A percentile compares a stretch with the other conserved stretches of the same genome.
Evolutionary conservation across 169 alveolate genomes (phyloP).

Genomic region (Cryptosporidium ubiquitum): DNA sequence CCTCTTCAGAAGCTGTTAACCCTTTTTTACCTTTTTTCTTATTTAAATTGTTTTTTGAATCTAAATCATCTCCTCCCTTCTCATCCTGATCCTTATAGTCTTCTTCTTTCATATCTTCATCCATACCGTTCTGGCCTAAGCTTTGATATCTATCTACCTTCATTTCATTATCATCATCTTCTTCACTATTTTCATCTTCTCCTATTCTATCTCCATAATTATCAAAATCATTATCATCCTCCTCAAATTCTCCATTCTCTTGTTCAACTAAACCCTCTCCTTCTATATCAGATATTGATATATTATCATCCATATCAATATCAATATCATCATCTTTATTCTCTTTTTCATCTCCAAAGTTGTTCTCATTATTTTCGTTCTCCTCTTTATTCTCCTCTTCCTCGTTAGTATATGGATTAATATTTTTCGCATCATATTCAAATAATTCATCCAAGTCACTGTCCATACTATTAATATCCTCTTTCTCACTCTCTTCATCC

Average conservation of each 20-base stretch:
- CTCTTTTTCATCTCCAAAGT: constrained; percentile 69
- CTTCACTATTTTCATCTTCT: background rate
- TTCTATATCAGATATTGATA: background rate
- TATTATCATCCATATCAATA: constrained; percentile 63
- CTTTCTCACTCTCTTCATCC: constrained; percentile 61
- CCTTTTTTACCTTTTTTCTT: constrained; percentile 2
- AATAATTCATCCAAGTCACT: constrained; percentile 71
- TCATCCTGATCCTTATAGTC: constrained; percentile 26
- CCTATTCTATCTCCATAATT: background rate
- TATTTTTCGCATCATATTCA: constrained; percentile 75
- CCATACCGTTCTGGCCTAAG: background rate
- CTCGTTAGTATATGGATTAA: constrained; percentile 3
- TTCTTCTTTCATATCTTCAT: constrained; percentile 14
- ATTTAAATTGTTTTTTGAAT: background rate
- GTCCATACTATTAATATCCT: constrained; percentile 40
- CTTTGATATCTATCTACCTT: background rate
- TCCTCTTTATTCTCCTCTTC: constrained; percentile 81
- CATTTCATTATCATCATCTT: constrained; percentile 14
- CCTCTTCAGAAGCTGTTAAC: constrained; percentile 7
- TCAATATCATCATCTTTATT: constrained; percentile 61
- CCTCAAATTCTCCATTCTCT: constrained; percentile 72
- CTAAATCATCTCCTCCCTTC: constrained; percentile 1
- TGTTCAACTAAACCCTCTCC: constrained; percentile 76
- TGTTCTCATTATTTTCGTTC: constrained; percentile 77
- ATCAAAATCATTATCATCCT: background rate